These are phyloP conservation scores for Purshia tridentata DNA, from an alignment of 306 rosid genomes.

Conservation along the genomic window DNA sequence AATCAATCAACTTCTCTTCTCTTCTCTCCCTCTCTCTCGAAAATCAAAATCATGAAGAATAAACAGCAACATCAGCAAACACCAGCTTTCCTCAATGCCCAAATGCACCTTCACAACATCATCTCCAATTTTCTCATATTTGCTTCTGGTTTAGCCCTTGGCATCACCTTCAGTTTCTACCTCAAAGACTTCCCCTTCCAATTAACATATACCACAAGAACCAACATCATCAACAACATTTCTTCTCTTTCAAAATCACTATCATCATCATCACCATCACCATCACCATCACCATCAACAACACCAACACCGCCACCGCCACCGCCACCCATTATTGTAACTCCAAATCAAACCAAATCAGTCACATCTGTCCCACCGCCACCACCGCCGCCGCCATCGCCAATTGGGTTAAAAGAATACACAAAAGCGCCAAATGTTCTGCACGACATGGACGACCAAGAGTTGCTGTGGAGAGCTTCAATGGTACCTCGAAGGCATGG, in stretches of 20 bases:
- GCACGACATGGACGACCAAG: slow-evolving; percentile 74
- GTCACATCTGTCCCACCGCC: not conserved
- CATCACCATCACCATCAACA: slow-evolving; percentile 15
- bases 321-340: not conserved
- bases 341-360: slow-evolving; percentile 6
- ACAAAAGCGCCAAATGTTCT: slow-evolving; percentile 33
- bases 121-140: slow-evolving; percentile 42
- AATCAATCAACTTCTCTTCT: not conserved
- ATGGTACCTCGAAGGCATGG: slow-evolving; percentile 40
- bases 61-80: slow-evolving; percentile 21
- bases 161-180: slow-evolving; percentile 46
- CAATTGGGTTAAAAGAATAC: slow-evolving; percentile 36
- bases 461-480: slow-evolving; percentile 79
- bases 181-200: slow-evolving; percentile 32
- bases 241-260: slow-evolving; percentile 6
- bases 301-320: not conserved
- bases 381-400: not conserved
- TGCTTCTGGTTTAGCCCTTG: slow-evolving; percentile 59
- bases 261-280: not conserved
- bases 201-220: slow-evolving; percentile 31
- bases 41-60: slow-evolving; percentile 31
- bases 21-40: not conserved
- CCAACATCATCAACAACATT: not conserved
- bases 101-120: slow-evolving; percentile 41
- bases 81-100: slow-evolving; percentile 23